Evolutionary conservation across 345 rosid species (phyloP).

Genomic region (Acer negundo): DNA sequence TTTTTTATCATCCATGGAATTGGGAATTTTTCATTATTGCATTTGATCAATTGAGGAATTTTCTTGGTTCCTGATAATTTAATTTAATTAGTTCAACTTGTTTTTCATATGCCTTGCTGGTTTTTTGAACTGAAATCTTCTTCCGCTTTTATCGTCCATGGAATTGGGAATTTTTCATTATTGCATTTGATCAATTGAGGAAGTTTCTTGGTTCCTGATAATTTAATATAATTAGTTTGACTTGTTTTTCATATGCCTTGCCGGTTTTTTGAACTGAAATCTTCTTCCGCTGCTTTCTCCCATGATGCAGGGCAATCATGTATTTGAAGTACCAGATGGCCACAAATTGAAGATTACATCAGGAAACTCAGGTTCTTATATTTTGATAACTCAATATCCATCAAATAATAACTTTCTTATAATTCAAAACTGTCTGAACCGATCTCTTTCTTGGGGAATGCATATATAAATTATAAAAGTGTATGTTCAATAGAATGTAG

Average conservation of each 20-base stretch:
- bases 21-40: neutral
- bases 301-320: slow-evolving; percentile 70
- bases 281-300: neutral
- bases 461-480: neutral
- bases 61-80: neutral
- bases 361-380: slow-evolving; percentile 56
- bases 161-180: neutral
- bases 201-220: slow-evolving; percentile 3
- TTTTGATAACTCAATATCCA: slow-evolving; percentile 2
- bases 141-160: neutral
- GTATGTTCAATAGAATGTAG: neutral
- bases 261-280: neutral
- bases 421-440: neutral
- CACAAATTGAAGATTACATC: slow-evolving; percentile 63
- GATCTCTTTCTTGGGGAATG: neutral
- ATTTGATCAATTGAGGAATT: neutral
- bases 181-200: neutral
- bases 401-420: slow-evolving; percentile 4
- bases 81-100: neutral
- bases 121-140: neutral
- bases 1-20: neutral
- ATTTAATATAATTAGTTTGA: neutral
- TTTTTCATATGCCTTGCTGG: neutral
- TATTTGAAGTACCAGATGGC: slow-evolving; percentile 86
- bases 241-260: neutral